A percentile compares a stretch with the other conserved stretches of the same genome.
phyloP scores from a whole-genome alignment of 331 rosid genomes.

The Telfairia occidentalis region DNA sequence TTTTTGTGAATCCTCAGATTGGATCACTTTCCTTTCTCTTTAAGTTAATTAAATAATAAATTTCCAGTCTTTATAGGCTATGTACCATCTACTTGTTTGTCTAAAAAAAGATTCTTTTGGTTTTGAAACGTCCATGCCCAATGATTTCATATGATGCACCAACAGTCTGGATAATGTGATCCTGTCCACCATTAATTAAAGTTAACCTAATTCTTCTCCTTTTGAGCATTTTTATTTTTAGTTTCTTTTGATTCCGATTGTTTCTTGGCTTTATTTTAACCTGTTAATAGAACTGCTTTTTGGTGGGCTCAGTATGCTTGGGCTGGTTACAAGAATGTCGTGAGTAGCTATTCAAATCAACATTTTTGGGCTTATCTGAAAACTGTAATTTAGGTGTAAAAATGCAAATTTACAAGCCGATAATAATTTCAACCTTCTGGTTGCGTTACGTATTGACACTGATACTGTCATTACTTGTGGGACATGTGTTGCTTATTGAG shows the following conservation, averaged over 20 bases:
- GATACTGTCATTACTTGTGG: not conserved
- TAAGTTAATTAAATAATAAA: not conserved
- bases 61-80: not conserved
- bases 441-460: not conserved
- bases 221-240: not conserved
- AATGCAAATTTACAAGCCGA: not conserved
- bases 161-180: constrained; percentile 1
- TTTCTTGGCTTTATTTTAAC: not conserved
- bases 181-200: not conserved
- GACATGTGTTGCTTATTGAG: not conserved
- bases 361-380: not conserved
- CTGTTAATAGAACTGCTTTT: not conserved
- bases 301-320: constrained; percentile 3
- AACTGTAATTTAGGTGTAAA: not conserved
- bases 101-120: not conserved
- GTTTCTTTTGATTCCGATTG: not conserved
- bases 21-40: not conserved
- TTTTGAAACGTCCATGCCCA: not conserved
- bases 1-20: not conserved
- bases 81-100: not conserved
- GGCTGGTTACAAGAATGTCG: not conserved
- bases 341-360: not conserved
- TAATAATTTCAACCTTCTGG: not conserved
- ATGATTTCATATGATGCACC: constrained; percentile 1
- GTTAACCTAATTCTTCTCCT: not conserved